Evolutionary conservation across 345 rosid genomes (phyloP).

Genomic region (Brassica incana): DNA sequence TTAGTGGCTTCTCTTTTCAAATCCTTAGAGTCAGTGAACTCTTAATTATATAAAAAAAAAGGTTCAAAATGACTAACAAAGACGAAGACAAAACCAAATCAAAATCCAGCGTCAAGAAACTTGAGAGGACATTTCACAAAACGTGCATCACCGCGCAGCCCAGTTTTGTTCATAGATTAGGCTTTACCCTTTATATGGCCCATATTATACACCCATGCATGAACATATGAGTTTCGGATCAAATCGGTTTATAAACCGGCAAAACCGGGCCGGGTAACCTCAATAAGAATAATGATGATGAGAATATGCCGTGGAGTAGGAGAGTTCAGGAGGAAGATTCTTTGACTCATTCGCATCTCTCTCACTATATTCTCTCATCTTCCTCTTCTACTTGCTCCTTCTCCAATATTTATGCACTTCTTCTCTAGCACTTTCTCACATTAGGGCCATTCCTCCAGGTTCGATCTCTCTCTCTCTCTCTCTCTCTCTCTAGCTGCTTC

Average conservation of each 20-base stretch:
- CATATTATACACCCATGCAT: not conserved
- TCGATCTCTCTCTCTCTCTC: not conserved
- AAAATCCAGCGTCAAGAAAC: not conserved
- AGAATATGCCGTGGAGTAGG: constrained; percentile 35
- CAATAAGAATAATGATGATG: not conserved
- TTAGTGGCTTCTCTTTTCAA: no score
- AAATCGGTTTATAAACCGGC: not conserved
- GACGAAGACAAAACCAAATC: not conserved
- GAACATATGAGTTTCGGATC: not conserved
- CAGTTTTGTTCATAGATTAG: not conserved
- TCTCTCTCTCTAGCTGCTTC: not conserved
- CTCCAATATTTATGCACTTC: constrained; percentile 23
- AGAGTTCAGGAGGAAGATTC: constrained; percentile 39
- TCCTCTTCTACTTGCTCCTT: not conserved
- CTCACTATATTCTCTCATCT: constrained; percentile 29
- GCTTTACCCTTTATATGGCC: not conserved
- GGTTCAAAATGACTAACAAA: not conserved
- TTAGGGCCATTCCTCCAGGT: constrained; percentile 35
- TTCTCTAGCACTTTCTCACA: not conserved
- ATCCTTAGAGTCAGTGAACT: no score
- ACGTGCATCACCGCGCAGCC: not conserved
- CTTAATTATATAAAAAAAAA: no score
- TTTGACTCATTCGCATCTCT: constrained; percentile 39
- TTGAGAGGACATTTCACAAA: not conserved
- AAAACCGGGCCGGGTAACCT: constrained; percentile 15